These are phyloP conservation scores for Lasiosphaeria ovina DNA, from an alignment of 495 filamentous ascomycete genomes.

Conservation along the genomic window DNA sequence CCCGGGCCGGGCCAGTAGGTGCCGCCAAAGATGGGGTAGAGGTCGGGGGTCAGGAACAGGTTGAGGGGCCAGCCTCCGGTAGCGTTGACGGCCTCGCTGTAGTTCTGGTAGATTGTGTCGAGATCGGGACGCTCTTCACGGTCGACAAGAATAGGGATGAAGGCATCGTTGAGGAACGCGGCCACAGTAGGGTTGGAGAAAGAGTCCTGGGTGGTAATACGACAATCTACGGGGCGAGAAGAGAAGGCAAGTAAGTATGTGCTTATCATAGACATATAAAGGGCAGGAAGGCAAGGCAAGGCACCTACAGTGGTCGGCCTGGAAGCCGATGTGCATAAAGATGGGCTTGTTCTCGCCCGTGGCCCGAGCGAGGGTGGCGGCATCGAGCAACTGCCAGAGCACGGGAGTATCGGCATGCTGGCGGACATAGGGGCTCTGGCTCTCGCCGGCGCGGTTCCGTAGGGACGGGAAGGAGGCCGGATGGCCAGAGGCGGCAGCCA, in stretches of 20 bases:
- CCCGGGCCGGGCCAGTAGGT: conserved; percentile 92
- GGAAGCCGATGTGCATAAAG: conserved; percentile 94
- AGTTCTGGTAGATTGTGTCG: conserved; percentile 98
- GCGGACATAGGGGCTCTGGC: conserved; percentile 80
- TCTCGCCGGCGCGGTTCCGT: conserved; percentile 68
- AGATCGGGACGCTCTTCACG: conserved; percentile 94
- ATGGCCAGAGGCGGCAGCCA: neutral
- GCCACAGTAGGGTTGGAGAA: conserved; percentile 84
- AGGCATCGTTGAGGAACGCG: conserved; percentile 75
- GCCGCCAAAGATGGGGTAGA: conserved; percentile 92
- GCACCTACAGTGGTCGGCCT: conserved; percentile 84
- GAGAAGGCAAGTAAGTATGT: neutral
- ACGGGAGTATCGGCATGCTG: conserved; percentile 82
- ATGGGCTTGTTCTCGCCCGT: conserved; percentile 78
- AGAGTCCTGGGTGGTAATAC: conserved; percentile 92
- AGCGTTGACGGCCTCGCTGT: conserved; percentile 88
- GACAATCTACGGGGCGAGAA: conserved; percentile 60
- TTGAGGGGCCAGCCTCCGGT: conserved; percentile 96
- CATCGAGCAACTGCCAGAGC: conserved; percentile 88
- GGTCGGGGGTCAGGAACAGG: conserved; percentile 89
- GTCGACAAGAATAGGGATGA: conserved; percentile 92
- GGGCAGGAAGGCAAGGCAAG: neutral
- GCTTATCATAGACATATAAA: too few relatives aligned
- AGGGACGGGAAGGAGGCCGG: conserved; percentile 33
- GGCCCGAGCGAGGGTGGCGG: conserved; percentile 72